Base-by-base conservation (phyloP, 2,329 filamentous ascomycete genomes). In the Trichoderma sp. region DNA sequence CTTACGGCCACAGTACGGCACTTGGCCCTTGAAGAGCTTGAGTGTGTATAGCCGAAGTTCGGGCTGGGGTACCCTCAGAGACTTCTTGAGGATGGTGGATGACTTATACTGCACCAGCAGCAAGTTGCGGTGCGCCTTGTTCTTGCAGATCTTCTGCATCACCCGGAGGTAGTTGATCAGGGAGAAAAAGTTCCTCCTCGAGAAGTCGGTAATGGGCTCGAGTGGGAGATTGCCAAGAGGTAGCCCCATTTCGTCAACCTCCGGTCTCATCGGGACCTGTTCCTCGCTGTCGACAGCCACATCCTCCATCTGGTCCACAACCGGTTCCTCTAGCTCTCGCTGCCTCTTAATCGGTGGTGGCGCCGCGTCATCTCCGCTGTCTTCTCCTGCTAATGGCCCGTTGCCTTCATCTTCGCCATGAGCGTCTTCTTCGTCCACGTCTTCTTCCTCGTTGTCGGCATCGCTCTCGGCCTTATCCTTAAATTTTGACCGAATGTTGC, bases 1-100 rank as follows among this genome's bases (percentile, higher is more conserved):
- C 86, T 99, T 99, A 60, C 97, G 93, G 27, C 97, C 96, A 84
- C 96, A 98, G 87, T 98, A 99, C 1, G 97, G 97, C 5, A 99
- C 97, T 84, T 99, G 97, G 76, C 95, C 97, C 85, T 99, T 99
- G 91, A 98, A 98, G 0, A 99, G 89, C 85, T 99, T 99, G 79
- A 99, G 90, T 0, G 97, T 98, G 86, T 98, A 98, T 60, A 98
- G 91, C 6, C 97, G 92, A 56, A 99, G 88, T 80, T 95, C 90
- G 2, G 92, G 93, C 81, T 99, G 95, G 0, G 96, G 96, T 27
- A 98, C 93, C 79, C 97, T 96, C 18, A 99, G 91, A 6, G 94
- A 93, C 84, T 98, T 98, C 80, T 95, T 93, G 31, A 99, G 90
- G 80, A 98, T 97, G 76, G 94, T 95, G 75, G 93, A 95, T 65